phyloP scores from a whole-genome alignment of 495 filamentous ascomycete species.

The Lophiostoma macrostomum region DNA sequence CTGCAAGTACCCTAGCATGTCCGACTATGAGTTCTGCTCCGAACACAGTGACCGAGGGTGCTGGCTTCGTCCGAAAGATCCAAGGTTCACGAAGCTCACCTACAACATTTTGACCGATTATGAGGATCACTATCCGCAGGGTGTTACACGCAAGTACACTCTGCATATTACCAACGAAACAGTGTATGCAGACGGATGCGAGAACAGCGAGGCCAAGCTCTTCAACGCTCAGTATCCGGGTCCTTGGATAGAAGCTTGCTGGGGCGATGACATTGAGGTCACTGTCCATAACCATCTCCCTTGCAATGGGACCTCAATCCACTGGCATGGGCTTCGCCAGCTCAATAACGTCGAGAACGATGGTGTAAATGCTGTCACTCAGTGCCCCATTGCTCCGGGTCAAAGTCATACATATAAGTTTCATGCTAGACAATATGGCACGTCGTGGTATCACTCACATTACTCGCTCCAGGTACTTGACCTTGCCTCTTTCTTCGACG shows the following conservation, averaged over 20 bases:
- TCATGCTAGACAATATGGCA: slow-evolving; percentile 28
- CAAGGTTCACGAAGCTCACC: background rate
- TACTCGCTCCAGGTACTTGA: slow-evolving; percentile 45
- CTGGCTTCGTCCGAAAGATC: slow-evolving; percentile 9
- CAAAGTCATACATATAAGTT: slow-evolving; percentile 19
- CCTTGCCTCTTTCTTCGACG: slow-evolving; percentile 33
- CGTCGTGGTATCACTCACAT: slow-evolving; percentile 31
- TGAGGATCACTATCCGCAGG: slow-evolving; percentile 28
- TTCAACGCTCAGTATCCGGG: slow-evolving; percentile 39
- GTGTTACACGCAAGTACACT: slow-evolving; percentile 32
- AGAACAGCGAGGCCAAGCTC: slow-evolving; percentile 11
- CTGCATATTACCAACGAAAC: slow-evolving; percentile 30
- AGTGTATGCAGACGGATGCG: slow-evolving; percentile 36
- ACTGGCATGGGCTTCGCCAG: slow-evolving; percentile 31
- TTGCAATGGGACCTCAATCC: slow-evolving; percentile 33
- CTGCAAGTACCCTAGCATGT: slow-evolving; percentile 10
- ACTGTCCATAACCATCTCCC: slow-evolving; percentile 25
- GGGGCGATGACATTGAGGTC: slow-evolving; percentile 32
- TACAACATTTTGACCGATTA: slow-evolving; percentile 35
- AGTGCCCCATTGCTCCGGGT: slow-evolving; percentile 35
- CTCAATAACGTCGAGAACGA: slow-evolving; percentile 8
- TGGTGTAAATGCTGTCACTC: slow-evolving; percentile 25
- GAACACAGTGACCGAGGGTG: background rate
- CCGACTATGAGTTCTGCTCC: background rate
- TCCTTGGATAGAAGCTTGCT: slow-evolving; percentile 46